Evolutionary conservation across 176 grass and related monocot genomes (phyloP).

Genomic region (Cocos nucifera): DNA sequence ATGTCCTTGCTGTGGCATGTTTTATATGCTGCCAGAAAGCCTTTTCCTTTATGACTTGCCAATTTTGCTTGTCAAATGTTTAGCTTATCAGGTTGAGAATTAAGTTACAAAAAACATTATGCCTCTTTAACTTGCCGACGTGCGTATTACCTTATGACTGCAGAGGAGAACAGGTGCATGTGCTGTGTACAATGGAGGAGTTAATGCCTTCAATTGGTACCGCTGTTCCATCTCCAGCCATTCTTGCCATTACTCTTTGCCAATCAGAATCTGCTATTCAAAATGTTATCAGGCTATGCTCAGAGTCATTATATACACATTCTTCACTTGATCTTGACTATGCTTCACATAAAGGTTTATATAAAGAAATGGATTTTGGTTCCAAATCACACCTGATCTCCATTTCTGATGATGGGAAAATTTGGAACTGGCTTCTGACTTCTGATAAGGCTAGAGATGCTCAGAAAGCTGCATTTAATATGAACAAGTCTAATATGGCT

Average conservation of each 20-base stretch:
- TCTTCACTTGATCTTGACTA: slow-evolving; percentile 18
- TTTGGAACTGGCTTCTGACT: slow-evolving; percentile 87
- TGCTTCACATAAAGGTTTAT: neutral
- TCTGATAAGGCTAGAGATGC: slow-evolving; percentile 42
- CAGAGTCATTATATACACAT: slow-evolving; percentile 29
- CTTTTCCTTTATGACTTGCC: no score
- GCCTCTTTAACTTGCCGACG: neutral
- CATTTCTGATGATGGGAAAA: slow-evolving; percentile 90
- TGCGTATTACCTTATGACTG: slow-evolving; percentile 16
- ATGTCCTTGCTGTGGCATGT: no score
- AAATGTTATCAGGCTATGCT: slow-evolving; percentile 34
- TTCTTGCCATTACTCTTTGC: slow-evolving; percentile 74
- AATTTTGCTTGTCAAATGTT: no score
- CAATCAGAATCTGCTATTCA: slow-evolving; percentile 70
- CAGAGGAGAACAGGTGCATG: slow-evolving; percentile 83
- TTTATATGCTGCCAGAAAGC: no score
- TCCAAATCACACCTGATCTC: slow-evolving; percentile 46
- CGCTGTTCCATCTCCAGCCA: slow-evolving; percentile 50
- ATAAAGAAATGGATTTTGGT: slow-evolving; percentile 10
- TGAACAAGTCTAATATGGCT: slow-evolving; percentile 33
- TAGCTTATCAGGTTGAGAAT: no score
- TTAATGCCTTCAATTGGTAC: slow-evolving; percentile 94
- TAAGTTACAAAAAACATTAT: no score
- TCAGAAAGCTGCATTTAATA: slow-evolving; percentile 34
- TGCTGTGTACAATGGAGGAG: slow-evolving; percentile 74